Evolutionary conservation across 78 protist species (phyloP).

Genomic region (Dictyostelium firmibasis): DNA sequence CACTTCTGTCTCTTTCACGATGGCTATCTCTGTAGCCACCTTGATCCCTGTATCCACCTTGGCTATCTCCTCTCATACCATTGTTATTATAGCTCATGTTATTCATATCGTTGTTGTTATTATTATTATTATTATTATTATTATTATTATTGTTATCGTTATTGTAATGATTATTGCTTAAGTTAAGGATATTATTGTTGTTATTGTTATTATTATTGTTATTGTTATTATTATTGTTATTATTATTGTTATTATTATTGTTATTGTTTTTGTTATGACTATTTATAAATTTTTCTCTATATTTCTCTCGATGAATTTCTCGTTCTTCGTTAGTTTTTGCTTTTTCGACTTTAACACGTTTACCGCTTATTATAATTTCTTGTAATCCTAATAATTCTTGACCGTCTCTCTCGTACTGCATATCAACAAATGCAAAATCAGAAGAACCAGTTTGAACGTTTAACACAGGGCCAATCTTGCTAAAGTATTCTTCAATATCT

Average conservation of each 20-base stretch:
- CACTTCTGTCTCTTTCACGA: background rate
- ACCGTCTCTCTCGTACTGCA: conserved; percentile 57
- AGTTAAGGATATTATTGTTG: background rate
- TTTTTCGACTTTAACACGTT: background rate
- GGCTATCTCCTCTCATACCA: conserved; percentile 6
- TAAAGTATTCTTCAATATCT: conserved; percentile 60
- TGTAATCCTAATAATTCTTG: background rate
- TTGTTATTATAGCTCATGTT: background rate
- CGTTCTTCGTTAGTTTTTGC: background rate
- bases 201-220: too few species aligned
- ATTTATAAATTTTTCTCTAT: background rate
- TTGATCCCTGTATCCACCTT: background rate
- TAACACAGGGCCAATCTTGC: conserved; percentile 48
- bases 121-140: too few species aligned
- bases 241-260: background rate
- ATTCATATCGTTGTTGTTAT: background rate
- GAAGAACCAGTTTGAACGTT: conserved; percentile 22
- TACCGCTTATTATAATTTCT: conserved; percentile 34
- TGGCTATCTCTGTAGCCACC: conserved; percentile 10
- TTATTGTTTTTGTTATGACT: background rate
- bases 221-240: too few species aligned
- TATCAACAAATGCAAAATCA: conserved; percentile 59
- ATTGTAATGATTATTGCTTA: background rate
- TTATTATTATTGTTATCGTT: too few species aligned
- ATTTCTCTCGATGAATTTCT: background rate